phyloP scores from a whole-genome alignment of 2,329 filamentous ascomycete genomes.

The Verticillium isaacii region DNA sequence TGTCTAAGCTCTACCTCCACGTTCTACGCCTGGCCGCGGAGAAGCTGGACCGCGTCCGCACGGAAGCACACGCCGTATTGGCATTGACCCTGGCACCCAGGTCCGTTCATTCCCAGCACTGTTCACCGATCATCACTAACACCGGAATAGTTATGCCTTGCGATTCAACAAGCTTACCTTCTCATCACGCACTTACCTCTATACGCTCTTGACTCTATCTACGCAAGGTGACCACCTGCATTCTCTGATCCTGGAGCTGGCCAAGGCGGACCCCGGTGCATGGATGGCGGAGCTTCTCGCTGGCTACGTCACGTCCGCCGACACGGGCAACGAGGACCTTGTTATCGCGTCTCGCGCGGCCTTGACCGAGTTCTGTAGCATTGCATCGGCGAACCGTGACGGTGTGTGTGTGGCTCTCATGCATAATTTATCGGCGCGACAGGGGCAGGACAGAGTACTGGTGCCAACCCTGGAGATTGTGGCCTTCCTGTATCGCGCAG shows the following conservation, averaged over 20 bases:
- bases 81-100: constrained; percentile 35
- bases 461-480: constrained; percentile 73
- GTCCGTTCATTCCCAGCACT: constrained; percentile 29
- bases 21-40: constrained; percentile 72
- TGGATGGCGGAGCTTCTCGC: constrained; percentile 55
- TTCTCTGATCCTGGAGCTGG: constrained; percentile 29
- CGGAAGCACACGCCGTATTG: constrained; percentile 55
- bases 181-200: constrained; percentile 58
- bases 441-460: constrained; percentile 62
- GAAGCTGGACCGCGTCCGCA: constrained; percentile 82
- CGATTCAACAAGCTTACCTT: constrained; percentile 37
- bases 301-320: constrained; percentile 68
- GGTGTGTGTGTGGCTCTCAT: constrained; percentile 47
- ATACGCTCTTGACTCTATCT: constrained; percentile 44
- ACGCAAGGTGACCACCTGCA: constrained; percentile 26
- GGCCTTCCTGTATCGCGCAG: constrained; percentile 69
- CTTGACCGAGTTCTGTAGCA: constrained; percentile 50
- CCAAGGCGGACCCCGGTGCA: constrained; percentile 20
- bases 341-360: constrained; percentile 65
- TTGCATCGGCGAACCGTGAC: constrained; percentile 31
- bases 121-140: constrained; percentile 14
- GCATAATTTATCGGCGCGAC: constrained; percentile 45
- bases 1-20: constrained; percentile 39
- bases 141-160: constrained; percentile 24
- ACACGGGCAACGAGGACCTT: constrained; percentile 72